A percentile compares a stretch with the other conserved stretches of the same genome.
Conservation (phyloP, 768 basidiomycete species). For the Kwoniella botswanensis region DNA sequence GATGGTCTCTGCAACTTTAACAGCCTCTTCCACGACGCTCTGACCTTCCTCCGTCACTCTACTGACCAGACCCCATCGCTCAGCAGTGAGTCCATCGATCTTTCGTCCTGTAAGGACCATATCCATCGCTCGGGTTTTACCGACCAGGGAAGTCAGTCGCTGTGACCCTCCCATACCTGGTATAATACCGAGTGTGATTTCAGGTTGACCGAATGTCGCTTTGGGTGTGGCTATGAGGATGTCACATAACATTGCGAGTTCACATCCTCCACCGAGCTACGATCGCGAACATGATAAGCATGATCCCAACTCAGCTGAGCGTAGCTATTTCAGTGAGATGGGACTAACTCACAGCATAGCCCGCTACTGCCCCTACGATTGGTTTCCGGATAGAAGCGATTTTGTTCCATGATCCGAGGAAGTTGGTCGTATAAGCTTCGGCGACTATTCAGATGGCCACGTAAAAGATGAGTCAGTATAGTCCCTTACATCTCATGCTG, state of each 20-base stretch:
- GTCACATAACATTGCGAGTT: constrained; percentile 86
- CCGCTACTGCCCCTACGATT: constrained; percentile 93
- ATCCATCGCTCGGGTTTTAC: constrained; percentile 95
- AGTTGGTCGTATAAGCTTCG: constrained; percentile 85
- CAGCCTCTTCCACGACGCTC: constrained; percentile 82
- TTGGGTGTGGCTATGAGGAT: constrained; percentile 89
- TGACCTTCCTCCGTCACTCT: constrained; percentile 76
- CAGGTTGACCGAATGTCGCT: constrained; percentile 93
- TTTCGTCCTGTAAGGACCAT: constrained; percentile 84
- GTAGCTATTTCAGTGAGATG: too few species aligned
- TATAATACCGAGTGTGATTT: constrained; percentile 93
- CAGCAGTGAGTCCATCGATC: constrained; percentile 80
- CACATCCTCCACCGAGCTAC: constrained; percentile 95
- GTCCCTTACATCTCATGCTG: too few species aligned
- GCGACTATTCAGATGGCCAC: constrained; percentile 63
- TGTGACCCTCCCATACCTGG: constrained; percentile 95
- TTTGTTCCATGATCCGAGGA: constrained; percentile 78
- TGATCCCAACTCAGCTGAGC: too few species aligned
- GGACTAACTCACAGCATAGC: constrained; percentile 70
- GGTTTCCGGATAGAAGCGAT: constrained; percentile 81
- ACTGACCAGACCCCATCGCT: constrained; percentile 84
- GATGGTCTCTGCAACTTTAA: constrained; percentile 77
- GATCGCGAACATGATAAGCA: too few species aligned
- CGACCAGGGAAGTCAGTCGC: constrained; percentile 79
- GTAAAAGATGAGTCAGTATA: background rate